Evolutionary conservation across 2,329 filamentous ascomycete genomes (phyloP).

Genomic region (Pseudophaeomoniella oleicola): DNA sequence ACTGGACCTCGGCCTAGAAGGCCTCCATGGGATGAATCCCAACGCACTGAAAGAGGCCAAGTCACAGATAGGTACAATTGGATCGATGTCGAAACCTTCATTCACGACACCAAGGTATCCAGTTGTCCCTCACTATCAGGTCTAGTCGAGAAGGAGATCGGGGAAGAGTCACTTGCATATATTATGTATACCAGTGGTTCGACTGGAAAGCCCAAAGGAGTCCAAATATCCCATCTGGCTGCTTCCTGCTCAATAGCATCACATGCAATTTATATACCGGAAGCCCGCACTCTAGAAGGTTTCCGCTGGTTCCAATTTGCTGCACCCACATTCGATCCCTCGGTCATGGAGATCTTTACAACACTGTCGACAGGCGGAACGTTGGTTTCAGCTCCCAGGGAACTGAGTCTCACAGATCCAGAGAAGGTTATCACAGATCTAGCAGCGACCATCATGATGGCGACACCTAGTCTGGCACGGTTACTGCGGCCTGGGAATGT

Average conservation of each 20-base stretch:
- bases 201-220: slow-evolving; percentile 20
- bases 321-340: slow-evolving; percentile 20
- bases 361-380: slow-evolving; percentile 17
- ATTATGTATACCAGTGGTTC: slow-evolving; percentile 21
- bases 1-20: too few relatives aligned
- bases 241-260: slow-evolving; percentile 10
- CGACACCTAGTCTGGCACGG: slow-evolving; percentile 23
- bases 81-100: background rate
- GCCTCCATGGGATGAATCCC: background rate
- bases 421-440: slow-evolving; percentile 15
- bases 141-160: slow-evolving; percentile 2
- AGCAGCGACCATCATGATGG: slow-evolving; percentile 22
- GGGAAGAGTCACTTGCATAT: slow-evolving; percentile 15
- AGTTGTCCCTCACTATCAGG: background rate
- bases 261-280: slow-evolving; percentile 12
- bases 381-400: slow-evolving; percentile 18
- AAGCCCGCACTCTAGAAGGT: slow-evolving; percentile 7
- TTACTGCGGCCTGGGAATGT: slow-evolving; percentile 16
- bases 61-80: background rate
- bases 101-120: too few relatives aligned
- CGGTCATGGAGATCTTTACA: slow-evolving; percentile 18
- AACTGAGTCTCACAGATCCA: slow-evolving; percentile 16
- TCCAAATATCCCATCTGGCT: slow-evolving; percentile 17
- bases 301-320: slow-evolving; percentile 24
- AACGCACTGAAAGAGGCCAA: background rate